phyloP scores from a whole-genome alignment of 2,329 filamentous ascomycete genomes.

The Pseudogymnoascus verrucosus region DNA sequence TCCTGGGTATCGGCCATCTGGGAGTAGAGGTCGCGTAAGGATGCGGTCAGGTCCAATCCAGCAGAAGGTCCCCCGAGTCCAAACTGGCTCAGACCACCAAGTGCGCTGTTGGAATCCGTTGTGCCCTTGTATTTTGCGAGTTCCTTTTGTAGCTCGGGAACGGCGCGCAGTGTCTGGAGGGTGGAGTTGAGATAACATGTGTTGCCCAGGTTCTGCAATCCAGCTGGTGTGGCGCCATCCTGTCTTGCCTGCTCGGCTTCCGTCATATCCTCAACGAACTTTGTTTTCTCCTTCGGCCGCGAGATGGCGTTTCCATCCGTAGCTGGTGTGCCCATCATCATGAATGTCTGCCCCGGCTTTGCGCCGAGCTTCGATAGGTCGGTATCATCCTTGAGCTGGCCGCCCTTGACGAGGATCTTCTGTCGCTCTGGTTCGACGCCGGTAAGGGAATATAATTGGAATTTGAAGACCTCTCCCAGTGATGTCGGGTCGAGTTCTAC shows the following conservation, averaged over 20 bases:
- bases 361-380: conserved; percentile 75
- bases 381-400: conserved; percentile 91
- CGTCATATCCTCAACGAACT: conserved; percentile 96
- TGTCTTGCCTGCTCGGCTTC: conserved; percentile 81
- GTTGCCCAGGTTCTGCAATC: conserved; percentile 87
- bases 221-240: conserved; percentile 78
- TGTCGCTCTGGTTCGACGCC: conserved; percentile 94
- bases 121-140: conserved; percentile 54
- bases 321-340: conserved; percentile 92
- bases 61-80: conserved; percentile 37
- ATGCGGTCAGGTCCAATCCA: conserved; percentile 64
- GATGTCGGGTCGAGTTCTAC: conserved; percentile 80
- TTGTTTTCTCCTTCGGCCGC: conserved; percentile 71
- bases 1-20: conserved; percentile 85
- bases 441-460: conserved; percentile 89
- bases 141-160: conserved; percentile 83
- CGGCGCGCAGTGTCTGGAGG: conserved; percentile 78
- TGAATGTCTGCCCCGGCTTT: conserved; percentile 78
- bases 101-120: conserved; percentile 21
- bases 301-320: conserved; percentile 52
- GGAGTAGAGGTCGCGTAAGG: conserved; percentile 76
- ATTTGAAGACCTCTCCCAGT: conserved; percentile 89
- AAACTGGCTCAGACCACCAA: conserved; percentile 39
- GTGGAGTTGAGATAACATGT: conserved; percentile 99
- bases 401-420: conserved; percentile 90